Evolutionary conservation across 768 basidiomycete species (phyloP), one percentile per base, ranked within the genome.

Genomic region (Chiua virens): DNA sequence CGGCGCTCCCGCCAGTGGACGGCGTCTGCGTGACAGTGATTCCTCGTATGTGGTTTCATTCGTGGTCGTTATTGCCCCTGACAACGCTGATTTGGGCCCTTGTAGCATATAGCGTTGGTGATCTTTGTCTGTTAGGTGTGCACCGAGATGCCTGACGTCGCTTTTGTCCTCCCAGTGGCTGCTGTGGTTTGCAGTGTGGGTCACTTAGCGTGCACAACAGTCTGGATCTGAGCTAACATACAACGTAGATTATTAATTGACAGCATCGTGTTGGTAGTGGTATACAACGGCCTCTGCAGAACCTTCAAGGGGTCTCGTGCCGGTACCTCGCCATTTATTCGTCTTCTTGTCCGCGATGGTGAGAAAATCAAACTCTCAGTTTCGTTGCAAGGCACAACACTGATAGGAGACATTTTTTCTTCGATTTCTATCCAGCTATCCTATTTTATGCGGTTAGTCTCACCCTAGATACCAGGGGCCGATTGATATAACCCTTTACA

Each of bases 401-500:
- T 48, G 22, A 53, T 25, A 4, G 2, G 39, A 21, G 10, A 10
- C 10, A 3, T 11, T 9, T 22, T 42, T 14, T 1, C 5, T n/a
- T 38, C 13, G 14, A 5, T 23, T 13, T 44, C 15, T 35, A 18
- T 28, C 45, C 8, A 56, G 55, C 55, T 2, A 1, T 56, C n/a
- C n/a, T 23, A 6, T 56, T 56, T 56, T 56, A 53, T 13, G 36
- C 43, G n/a, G 55, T 53, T 20, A 49, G 55, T 28, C 10, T 20
- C 9, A 11, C 38, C 9, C 1, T n/a, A 17, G 15, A 22, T 23
- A 41, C 15, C 20, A 8, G 10, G 14, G 2, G 18, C 23, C 23
- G 25, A 20, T 36, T 22, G 14, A n/a, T 15, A 21, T 44, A 22
- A 55, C 22, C 18, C 14, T 13, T 20, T 22, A 11, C 44, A 56